Conservation (phyloP, 2,329 filamentous ascomycete genomes). For the Trichoderma endophyticum region DNA sequence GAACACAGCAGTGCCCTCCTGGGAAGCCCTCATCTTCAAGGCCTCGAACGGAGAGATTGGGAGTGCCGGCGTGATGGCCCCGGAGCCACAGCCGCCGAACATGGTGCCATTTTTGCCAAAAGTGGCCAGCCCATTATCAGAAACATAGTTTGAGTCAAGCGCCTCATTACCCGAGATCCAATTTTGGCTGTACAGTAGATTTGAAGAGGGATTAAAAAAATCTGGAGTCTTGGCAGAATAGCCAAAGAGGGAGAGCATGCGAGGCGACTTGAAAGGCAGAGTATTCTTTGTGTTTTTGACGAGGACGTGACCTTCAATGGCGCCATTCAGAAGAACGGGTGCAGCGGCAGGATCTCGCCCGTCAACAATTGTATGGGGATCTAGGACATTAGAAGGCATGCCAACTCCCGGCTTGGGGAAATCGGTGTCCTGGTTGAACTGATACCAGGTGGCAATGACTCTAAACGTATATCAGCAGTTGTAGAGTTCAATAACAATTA, state of each 20-base stretch:
- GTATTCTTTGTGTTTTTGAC: slow-evolving; percentile 58
- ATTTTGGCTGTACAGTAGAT: slow-evolving; percentile 33
- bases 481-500: background rate
- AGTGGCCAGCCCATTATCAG: background rate
- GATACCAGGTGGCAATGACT: slow-evolving; percentile 54
- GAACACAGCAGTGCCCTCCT: slow-evolving; percentile 56
- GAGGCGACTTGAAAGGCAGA: slow-evolving; percentile 51
- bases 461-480: slow-evolving; percentile 22
- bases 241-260: slow-evolving; percentile 57
- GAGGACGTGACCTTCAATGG: slow-evolving; percentile 61
- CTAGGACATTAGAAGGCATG: slow-evolving; percentile 47
- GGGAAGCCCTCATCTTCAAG: slow-evolving; percentile 47
- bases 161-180: slow-evolving; percentile 39
- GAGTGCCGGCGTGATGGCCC: slow-evolving; percentile 45
- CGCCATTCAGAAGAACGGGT: slow-evolving; percentile 49
- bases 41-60: slow-evolving; percentile 55
- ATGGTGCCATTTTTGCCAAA: slow-evolving; percentile 46
- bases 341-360: slow-evolving; percentile 47
- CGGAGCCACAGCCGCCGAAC: slow-evolving; percentile 46
- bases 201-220: slow-evolving; percentile 37
- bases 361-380: slow-evolving; percentile 52
- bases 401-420: slow-evolving; percentile 49
- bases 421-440: slow-evolving; percentile 49
- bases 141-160: background rate
- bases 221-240: slow-evolving; percentile 54